Percentiles rank a stretch among this genome's conserved stretches.
Evolutionary conservation across 2,329 filamentous ascomycete species (phyloP).

Genomic region (Pseudogymnoascus sp.): DNA sequence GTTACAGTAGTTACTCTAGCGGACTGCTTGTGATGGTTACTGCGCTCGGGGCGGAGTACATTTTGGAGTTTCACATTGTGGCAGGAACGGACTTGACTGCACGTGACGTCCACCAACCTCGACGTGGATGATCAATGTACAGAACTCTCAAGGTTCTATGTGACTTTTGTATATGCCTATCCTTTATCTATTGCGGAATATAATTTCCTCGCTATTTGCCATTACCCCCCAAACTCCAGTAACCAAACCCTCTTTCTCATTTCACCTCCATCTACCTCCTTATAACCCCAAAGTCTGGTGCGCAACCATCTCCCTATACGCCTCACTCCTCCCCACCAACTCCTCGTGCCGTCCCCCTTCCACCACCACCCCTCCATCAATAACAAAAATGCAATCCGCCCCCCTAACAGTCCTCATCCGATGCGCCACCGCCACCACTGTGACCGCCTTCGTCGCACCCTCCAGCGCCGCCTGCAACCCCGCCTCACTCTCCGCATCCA

Average conservation of each 20-base stretch:
- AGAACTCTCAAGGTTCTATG: not conserved
- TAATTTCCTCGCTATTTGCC: not conserved
- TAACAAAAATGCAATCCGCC: constrained; percentile 50
- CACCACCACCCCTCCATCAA: constrained; percentile 46
- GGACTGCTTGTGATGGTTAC: not conserved
- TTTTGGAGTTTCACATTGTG: not conserved
- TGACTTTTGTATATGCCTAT: not conserved
- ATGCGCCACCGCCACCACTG: constrained; percentile 52
- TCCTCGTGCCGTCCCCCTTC: constrained; percentile 49
- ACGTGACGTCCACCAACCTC: not conserved
- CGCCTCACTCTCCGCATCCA: constrained; percentile 61
- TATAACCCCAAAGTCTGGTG: constrained; percentile 17
- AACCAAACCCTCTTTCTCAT: not conserved
- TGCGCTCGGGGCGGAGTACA: not conserved
- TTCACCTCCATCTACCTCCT: not conserved
- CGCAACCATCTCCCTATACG: constrained; percentile 29
- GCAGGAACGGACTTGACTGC: not conserved
- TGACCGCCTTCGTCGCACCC: constrained; percentile 43
- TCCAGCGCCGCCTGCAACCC: constrained; percentile 61
- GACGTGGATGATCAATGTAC: not conserved
- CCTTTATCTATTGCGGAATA: not conserved
- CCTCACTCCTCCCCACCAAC: constrained; percentile 44
- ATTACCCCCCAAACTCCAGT: not conserved
- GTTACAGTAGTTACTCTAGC: not conserved
- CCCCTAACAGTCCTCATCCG: constrained; percentile 48